Base-by-base conservation (phyloP, 345 rosid species). In the Eutrema heterophyllum region DNA sequence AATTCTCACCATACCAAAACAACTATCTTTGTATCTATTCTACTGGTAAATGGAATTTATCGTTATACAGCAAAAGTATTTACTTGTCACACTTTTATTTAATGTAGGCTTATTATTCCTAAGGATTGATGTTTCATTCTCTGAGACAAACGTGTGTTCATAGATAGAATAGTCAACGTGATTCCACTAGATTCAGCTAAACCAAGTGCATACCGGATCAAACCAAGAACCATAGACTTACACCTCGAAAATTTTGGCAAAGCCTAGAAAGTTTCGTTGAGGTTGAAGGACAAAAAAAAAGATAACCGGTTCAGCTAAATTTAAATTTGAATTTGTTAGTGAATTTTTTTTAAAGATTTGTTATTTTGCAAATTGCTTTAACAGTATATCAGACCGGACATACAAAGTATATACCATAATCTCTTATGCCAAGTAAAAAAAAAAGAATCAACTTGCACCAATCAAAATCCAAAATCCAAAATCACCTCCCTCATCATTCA, bases 391-490 rank as follows among this genome's bases (percentile, higher is more conserved):
- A 59, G 30, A 40, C 46, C 7, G 26, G 33, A 9, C 48, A 36
- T 46, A 6, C 14, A 35, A 6, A 57, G 6, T 35, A 18, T 44
- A 35, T 48, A 59, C 3, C 9, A 16, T 49, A 16, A 72, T 30
- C 76, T 33, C 64, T 33, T 35, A 24, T 44, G 49, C 5, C 58
- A 29, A 48, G 36, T 33, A 18, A 61, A 39, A 11, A 33, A 43
- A 69, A 71, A 50, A 16, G 24, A 27, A 41, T 62, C 62, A 63
- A 64, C 11, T 54, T 64, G 38, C 46, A 63, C 63, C 35, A 60
- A 65, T 24, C 39, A 48, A 32, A 33, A 32, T 16, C 56, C 39
- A 48, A 32, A 33, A 32, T 16, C 56, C 57, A 65, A 63, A 65
- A 18, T 57, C 67, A 58, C 36, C 49, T 74, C 62, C 59, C 35